Evolutionary conservation across 306 rosid species (phyloP), one percentile per base, ranked within the genome.

Genomic region (Adenanthera pavonina): DNA sequence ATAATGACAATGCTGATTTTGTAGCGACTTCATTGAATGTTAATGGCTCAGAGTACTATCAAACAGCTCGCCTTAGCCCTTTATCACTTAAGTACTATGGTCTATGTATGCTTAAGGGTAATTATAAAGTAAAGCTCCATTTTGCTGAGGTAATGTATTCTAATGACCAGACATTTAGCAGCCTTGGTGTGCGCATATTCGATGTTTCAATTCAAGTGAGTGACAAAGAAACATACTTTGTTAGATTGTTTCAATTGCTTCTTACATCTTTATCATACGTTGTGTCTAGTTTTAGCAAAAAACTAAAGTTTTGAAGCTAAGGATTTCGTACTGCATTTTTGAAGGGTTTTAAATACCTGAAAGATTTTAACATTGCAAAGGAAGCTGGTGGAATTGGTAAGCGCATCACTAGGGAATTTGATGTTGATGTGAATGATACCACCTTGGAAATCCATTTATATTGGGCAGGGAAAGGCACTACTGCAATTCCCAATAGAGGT

Each of bases 381-480:
- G 74, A 48, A 81, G 94, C 95, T 71, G 88, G 91, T 64, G 97
- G 94, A 68, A 92, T 53, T 69, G 92, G 92, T 71, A 88, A 25
- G 15, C 82, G 75, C 73, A 80, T 75, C 78, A 38, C 64, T 10
- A 4, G 0, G 80, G 89, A 84, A 75, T 87, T 70, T 72, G 40
- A 86, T 85, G 85, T 93, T 60, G 40, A 40, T 48, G 92, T 93
- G 7, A 74, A 78, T 47, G 89, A 86, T 34, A 82, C 85, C 73
- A 91, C 96, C 74, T 83, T 93, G 59, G 94, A 90, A 84, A 89
- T 93, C 61, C 90, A 90, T 79, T 86, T 93, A 48, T 85, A 89
- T 75, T 93, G 92, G 93, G 91, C 86, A 40, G 96, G 97, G 72
- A 91, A 93, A 91, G 94, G 97, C 80, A 90, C 96, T 44, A 85